Percentiles rank a stretch among this genome's conserved stretches.
These are phyloP conservation scores for Amaranthus hypochondriacus DNA, from an alignment of 148 eudicot species.

Conservation along the genomic window DNA sequence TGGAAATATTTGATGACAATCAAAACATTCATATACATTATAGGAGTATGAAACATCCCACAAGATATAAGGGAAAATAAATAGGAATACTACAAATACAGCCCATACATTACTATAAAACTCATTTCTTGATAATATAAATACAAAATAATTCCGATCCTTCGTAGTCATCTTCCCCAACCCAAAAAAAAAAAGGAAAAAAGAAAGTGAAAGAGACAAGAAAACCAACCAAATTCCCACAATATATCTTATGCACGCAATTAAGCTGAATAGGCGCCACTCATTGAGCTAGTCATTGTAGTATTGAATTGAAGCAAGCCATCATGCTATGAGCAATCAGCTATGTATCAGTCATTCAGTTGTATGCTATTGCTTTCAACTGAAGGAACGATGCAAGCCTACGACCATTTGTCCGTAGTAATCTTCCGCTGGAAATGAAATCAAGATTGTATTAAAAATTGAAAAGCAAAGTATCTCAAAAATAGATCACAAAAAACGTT, in stretches of 20 bases:
- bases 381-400: not conserved
- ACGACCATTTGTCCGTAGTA: too few relatives aligned
- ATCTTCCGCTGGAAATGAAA: not conserved
- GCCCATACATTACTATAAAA: slow-evolving; percentile 7
- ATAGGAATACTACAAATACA: not conserved
- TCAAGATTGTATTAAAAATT: not conserved
- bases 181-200: not conserved
- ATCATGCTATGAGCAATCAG: not conserved
- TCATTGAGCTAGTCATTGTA: not conserved
- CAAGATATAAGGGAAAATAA: not conserved
- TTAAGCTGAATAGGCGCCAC: not conserved
- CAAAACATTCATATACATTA: slow-evolving; percentile 11
- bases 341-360: not conserved
- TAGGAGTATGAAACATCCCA: not conserved
- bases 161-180: not conserved
- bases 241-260: not conserved
- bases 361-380: not conserved
- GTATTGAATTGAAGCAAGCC: not conserved
- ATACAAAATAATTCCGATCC: not conserved
- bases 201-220: not conserved
- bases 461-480: not conserved
- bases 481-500: not conserved
- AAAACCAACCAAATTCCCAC: not conserved
- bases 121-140: not conserved
- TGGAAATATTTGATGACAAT: not conserved